phyloP scores from a whole-genome alignment of 1,284 basidiomycete genomes.

The Cryptococcus maquisensis region DNA sequence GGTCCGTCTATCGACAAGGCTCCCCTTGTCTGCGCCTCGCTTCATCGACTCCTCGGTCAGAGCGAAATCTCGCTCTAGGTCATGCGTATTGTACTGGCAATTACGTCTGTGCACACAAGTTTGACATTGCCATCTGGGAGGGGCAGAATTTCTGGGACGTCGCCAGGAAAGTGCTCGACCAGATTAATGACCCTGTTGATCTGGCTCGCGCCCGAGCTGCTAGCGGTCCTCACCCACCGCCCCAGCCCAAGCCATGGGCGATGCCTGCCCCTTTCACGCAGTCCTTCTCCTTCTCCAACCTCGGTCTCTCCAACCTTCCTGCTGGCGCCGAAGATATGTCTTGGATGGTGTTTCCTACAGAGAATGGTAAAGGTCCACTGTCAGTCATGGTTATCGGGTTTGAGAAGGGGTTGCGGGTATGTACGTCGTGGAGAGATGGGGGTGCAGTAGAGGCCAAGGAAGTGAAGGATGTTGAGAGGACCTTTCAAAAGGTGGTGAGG shows the following conservation, averaged over 20 bases:
- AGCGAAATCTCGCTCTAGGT: conserved; percentile 20
- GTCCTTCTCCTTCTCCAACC: conserved; percentile 23
- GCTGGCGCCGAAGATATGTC: conserved; percentile 22
- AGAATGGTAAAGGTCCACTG: conserved; percentile 22
- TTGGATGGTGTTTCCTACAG: conserved; percentile 26
- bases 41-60: conserved; percentile 22
- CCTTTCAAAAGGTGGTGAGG: conserved; percentile 9
- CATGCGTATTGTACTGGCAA: conserved; percentile 29
- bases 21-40: conserved; percentile 3
- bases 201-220: conserved; percentile 14
- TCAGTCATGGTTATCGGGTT: conserved; percentile 25
- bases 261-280: conserved; percentile 15
- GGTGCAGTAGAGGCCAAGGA: conserved; percentile 12
- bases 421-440: conserved; percentile 25
- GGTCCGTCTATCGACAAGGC: conserved; percentile 15
- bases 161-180: conserved; percentile 2
- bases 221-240: conserved; percentile 9
- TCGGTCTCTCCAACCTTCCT: conserved; percentile 26
- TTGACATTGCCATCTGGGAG: conserved; percentile 1
- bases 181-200: conserved; percentile 6
- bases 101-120: conserved; percentile 24
- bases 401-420: conserved; percentile 28
- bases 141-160: conserved; percentile 27
- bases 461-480: conserved; percentile 9
- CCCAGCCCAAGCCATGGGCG: conserved; percentile 22